Conservation (phyloP, 495 filamentous ascomycete genomes). For the Friedmanniomyces simplex region DNA sequence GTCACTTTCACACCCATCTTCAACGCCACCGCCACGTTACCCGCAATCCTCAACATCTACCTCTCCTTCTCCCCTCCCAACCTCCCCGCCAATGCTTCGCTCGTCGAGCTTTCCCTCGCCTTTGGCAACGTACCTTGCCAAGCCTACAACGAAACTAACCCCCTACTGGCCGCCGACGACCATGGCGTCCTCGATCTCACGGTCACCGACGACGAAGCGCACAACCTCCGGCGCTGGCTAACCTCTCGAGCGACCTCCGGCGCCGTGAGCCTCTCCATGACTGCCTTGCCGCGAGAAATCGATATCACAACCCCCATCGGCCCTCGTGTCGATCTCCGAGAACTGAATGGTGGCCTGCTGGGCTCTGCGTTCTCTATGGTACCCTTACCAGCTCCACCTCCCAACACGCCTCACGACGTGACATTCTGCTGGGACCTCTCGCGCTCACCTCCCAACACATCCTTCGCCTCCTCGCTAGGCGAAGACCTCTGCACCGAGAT, state of each 20-base stretch:
- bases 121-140: slow-evolving; percentile 1
- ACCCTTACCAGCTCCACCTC: background rate
- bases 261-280: background rate
- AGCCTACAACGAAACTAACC: background rate
- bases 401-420: background rate
- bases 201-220: background rate
- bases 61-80: background rate
- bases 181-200: background rate
- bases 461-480: background rate
- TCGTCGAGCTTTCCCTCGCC: background rate
- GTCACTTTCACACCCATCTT: background rate
- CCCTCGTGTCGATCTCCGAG: background rate
- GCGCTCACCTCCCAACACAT: background rate
- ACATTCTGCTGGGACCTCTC: background rate
- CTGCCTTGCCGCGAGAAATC: background rate
- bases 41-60: background rate
- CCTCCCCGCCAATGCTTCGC: background rate
- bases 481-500: background rate
- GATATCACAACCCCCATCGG: slow-evolving; percentile 2
- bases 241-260: background rate
- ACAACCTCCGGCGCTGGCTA: background rate
- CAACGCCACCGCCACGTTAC: background rate
- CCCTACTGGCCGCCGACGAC: background rate
- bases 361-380: background rate
- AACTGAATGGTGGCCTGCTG: background rate